These are phyloP conservation scores for Aspergillus sergii DNA, from an alignment of 2,329 filamentous ascomycete species.

Conservation along the genomic window DNA sequence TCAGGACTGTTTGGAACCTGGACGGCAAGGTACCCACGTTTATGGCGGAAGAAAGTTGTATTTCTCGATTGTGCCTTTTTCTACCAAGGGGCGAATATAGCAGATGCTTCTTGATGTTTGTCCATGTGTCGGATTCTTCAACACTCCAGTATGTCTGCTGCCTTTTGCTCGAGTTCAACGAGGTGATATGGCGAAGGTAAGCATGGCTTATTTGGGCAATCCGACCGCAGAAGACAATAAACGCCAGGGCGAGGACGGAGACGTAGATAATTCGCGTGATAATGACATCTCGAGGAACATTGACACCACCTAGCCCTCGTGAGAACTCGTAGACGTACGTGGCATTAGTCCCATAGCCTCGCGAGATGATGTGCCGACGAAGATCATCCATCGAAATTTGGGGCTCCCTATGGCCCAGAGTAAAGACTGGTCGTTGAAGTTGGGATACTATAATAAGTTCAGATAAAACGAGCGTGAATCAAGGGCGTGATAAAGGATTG, in stretches of 20 bases:
- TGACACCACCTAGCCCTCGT: constrained; percentile 41
- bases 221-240: constrained; percentile 44
- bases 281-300: constrained; percentile 42
- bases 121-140: constrained; percentile 45
- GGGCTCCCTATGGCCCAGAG: constrained; percentile 4
- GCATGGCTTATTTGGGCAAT: constrained; percentile 47
- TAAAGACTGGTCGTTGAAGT: constrained; percentile 8
- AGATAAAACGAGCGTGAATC: constrained; percentile 7
- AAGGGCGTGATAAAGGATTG: not conserved
- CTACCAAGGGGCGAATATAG: constrained; percentile 68
- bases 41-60: constrained; percentile 68
- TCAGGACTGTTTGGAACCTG: constrained; percentile 72
- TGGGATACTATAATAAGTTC: not conserved
- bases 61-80: constrained; percentile 75
- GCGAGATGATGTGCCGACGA: constrained; percentile 25
- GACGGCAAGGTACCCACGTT: constrained; percentile 78
- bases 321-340: constrained; percentile 47
- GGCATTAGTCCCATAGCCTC: constrained; percentile 35
- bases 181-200: constrained; percentile 48
- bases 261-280: constrained; percentile 44
- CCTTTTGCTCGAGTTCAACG: constrained; percentile 35
- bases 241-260: constrained; percentile 36
- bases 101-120: constrained; percentile 49
- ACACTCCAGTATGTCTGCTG: constrained; percentile 51
- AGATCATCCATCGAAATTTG: constrained; percentile 33